Conservation (phyloP, 1,284 basidiomycete genomes). For the Ceratobasidium papillatum region DNA sequence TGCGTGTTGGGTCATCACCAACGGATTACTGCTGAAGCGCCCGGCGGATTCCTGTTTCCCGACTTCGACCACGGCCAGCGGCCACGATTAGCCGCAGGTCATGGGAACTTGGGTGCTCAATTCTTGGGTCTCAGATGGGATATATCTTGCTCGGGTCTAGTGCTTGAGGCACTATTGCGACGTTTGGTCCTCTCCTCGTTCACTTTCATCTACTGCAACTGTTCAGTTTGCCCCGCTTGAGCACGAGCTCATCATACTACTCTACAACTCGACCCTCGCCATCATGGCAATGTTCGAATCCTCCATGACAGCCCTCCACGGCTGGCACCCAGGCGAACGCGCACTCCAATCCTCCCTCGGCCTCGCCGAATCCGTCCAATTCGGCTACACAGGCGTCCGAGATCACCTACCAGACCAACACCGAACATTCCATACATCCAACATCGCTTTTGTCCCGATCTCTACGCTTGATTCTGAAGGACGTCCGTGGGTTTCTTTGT, state of each 20-base stretch:
- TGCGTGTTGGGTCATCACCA: no score
- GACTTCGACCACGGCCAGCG: neutral
- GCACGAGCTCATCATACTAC: no score
- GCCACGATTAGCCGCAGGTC: neutral
- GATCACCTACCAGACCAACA: slow-evolving; percentile 58
- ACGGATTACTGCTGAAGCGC: neutral
- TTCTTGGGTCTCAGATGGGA: no score
- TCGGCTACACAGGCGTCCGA: slow-evolving; percentile 51
- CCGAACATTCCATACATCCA: slow-evolving; percentile 56
- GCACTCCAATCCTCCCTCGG: slow-evolving; percentile 54
- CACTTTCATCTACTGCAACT: no score
- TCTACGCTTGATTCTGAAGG: slow-evolving; percentile 57
- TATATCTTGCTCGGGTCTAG: neutral
- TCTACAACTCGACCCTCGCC: neutral
- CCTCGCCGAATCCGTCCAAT: slow-evolving; percentile 48
- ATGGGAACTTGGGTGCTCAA: neutral
- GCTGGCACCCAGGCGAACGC: slow-evolving; percentile 60
- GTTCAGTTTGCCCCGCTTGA: no score
- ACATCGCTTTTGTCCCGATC: slow-evolving; percentile 59
- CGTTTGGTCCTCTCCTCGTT: no score
- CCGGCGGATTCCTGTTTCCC: slow-evolving; percentile 4
- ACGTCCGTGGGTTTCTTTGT: slow-evolving; percentile 61
- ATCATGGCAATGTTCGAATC: slow-evolving; percentile 20
- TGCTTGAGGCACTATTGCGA: no score
- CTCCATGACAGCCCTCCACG: slow-evolving; percentile 49